phyloP scores from a whole-genome alignment of 2,329 filamentous ascomycete genomes.

The Botrytis hyacinthi region DNA sequence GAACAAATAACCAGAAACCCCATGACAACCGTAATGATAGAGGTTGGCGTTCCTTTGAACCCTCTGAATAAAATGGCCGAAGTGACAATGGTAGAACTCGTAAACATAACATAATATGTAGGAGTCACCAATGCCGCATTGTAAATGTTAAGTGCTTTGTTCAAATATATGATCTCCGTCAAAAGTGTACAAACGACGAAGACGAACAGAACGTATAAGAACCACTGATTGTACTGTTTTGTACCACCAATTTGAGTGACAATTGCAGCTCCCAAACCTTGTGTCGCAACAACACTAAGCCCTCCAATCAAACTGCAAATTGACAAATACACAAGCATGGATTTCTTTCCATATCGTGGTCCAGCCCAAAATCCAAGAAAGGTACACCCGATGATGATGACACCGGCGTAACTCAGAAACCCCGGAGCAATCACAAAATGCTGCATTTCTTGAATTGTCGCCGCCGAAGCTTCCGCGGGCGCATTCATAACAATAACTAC shows the following conservation, averaged over 20 bases:
- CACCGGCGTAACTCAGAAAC: slow-evolving; percentile 80
- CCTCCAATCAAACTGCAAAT: slow-evolving; percentile 95
- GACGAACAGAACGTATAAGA: slow-evolving; percentile 84
- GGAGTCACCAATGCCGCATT: slow-evolving; percentile 96
- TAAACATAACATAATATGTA: slow-evolving; percentile 99
- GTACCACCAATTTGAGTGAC: slow-evolving; percentile 79
- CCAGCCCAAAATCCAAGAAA: slow-evolving; percentile 77
- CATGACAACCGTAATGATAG: slow-evolving; percentile 86
- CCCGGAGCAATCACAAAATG: slow-evolving; percentile 80
- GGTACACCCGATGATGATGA: slow-evolving; percentile 71
- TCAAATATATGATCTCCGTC: slow-evolving; percentile 93
- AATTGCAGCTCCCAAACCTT: slow-evolving; percentile 88
- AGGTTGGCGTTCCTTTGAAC: slow-evolving; percentile 79
- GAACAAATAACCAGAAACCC: slow-evolving; percentile 93
- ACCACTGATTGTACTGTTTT: slow-evolving; percentile 96
- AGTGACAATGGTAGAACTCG: slow-evolving; percentile 89
- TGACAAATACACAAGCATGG: slow-evolving; percentile 95
- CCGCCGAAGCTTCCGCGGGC: slow-evolving; percentile 78
- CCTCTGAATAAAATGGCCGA: slow-evolving; percentile 90
- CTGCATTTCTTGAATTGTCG: slow-evolving; percentile 90
- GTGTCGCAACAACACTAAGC: slow-evolving; percentile 89
- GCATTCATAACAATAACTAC: slow-evolving; percentile 95
- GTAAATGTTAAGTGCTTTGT: slow-evolving; percentile 97
- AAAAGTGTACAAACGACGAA: slow-evolving; percentile 88
- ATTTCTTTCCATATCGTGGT: slow-evolving; percentile 89